Evolutionary conservation across 768 basidiomycete species (phyloP).

Genomic region (Agaricus subrufescens): DNA sequence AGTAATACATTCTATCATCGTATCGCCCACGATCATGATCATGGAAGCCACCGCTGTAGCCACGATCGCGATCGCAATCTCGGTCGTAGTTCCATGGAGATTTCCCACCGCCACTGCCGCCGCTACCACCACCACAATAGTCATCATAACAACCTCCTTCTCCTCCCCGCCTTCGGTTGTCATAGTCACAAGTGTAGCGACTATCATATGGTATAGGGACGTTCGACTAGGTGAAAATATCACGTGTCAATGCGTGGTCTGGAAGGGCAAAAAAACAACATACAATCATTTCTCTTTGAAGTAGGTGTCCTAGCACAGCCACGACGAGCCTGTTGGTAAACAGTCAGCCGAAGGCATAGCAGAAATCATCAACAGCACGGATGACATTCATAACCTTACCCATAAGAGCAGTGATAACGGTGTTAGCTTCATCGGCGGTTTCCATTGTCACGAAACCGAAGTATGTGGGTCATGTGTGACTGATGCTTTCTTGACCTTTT

Average conservation of each 20-base stretch:
- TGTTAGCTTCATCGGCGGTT: conserved; percentile 83
- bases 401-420: conserved; percentile 80
- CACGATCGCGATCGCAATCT: conserved; percentile 26
- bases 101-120: conserved; percentile 32
- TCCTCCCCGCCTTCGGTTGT: conserved; percentile 47
- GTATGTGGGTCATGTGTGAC: conserved; percentile 72
- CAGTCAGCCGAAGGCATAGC: neutral
- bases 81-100: conserved; percentile 34
- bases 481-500: conserved; percentile 68
- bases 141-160: conserved; percentile 44
- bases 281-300: conserved; percentile 73
- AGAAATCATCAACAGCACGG: conserved; percentile 6
- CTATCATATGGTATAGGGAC: conserved; percentile 40
- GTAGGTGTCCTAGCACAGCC: conserved; percentile 90
- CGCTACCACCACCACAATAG: conserved; percentile 35
- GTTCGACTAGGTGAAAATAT: conserved; percentile 48
- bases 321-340: conserved; percentile 60
- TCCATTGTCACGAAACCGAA: conserved; percentile 82
- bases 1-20: conserved; percentile 31
- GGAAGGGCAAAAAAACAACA: conserved; percentile 20
- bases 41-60: conserved; percentile 21
- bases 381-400: conserved; percentile 89
- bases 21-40: conserved; percentile 27
- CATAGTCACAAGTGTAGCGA: conserved; percentile 69
- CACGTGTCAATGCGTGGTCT: conserved; percentile 9